Conservation (phyloP, 495 filamentous ascomycete species). For the Parathielavia appendiculata region DNA sequence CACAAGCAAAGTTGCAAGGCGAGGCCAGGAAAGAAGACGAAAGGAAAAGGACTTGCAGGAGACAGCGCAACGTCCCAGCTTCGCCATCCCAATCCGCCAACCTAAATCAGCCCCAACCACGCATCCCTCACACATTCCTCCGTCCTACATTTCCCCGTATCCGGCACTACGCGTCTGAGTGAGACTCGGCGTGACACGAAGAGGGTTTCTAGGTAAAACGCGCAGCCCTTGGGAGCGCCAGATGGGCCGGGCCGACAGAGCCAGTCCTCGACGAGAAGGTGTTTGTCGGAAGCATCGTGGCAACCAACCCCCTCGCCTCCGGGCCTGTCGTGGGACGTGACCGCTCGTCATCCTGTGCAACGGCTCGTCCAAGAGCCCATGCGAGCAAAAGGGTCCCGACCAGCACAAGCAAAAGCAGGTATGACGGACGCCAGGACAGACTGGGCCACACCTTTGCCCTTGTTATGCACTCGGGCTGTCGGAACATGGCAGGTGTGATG, state of each 20-base stretch:
- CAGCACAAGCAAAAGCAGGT: too few species aligned
- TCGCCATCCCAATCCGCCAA: too few species aligned
- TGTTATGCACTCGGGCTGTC: too few species aligned
- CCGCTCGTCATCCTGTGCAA: neutral
- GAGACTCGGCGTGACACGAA: neutral
- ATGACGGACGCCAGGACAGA: too few species aligned
- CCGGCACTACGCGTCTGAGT: constrained; percentile 2
- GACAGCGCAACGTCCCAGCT: too few species aligned
- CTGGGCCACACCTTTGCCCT: too few species aligned
- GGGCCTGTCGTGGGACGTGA: neutral
- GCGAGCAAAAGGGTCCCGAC: too few species aligned
- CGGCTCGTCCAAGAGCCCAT: too few species aligned
- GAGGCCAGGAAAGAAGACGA: neutral
- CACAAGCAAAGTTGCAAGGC: neutral
- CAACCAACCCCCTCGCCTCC: neutral
- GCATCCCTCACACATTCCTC: neutral
- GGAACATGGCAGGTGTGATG: too few species aligned
- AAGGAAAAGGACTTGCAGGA: too few species aligned
- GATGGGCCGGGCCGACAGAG: too few species aligned
- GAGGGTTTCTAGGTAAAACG: neutral
- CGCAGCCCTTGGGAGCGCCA: neutral
- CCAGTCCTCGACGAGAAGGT: neutral
- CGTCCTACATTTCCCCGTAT: neutral
- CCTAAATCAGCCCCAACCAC: neutral
- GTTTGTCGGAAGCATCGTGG: neutral